Evolutionary conservation across 345 rosid species (phyloP).

Genomic region (Cardamine occulta): DNA sequence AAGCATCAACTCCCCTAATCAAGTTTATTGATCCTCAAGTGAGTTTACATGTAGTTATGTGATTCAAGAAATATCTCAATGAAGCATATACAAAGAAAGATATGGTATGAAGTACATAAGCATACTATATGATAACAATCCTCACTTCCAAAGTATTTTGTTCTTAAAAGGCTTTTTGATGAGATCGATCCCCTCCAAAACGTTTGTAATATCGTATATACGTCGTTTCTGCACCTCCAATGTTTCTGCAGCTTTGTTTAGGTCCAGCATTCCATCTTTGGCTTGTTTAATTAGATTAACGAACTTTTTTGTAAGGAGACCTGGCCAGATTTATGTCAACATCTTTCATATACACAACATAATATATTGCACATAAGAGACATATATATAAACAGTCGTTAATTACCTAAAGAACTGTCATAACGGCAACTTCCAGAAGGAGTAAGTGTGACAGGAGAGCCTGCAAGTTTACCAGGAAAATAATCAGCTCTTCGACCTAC

Average conservation of each 20-base stretch:
- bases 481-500: constrained; percentile 30
- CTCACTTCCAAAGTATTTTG: constrained; percentile 94
- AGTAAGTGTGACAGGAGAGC: constrained; percentile 70
- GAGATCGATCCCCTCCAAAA: constrained; percentile 96
- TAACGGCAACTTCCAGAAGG: constrained; percentile 92
- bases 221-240: constrained; percentile 97
- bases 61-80: constrained; percentile 27
- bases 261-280: constrained; percentile 88
- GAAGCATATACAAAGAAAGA: constrained; percentile 20
- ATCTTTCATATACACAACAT: constrained; percentile 4
- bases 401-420: constrained; percentile 91
- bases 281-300: constrained; percentile 77
- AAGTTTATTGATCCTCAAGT: constrained; percentile 45
- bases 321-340: constrained; percentile 50
- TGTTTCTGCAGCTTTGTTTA: constrained; percentile 90
- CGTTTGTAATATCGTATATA: constrained; percentile 98
- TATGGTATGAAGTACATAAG: constrained; percentile 36
- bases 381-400: not conserved
- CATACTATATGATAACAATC: constrained; percentile 30
- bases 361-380: not conserved
- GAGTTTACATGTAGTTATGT: constrained; percentile 36
- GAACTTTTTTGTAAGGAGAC: constrained; percentile 90
- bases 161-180: constrained; percentile 96
- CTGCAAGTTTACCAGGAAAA: constrained; percentile 55
- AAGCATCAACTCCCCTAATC: constrained; percentile 77